Evolutionary conservation across 208 protist species (phyloP).

Genomic region (Herpetomonas samuelpessoai): DNA sequence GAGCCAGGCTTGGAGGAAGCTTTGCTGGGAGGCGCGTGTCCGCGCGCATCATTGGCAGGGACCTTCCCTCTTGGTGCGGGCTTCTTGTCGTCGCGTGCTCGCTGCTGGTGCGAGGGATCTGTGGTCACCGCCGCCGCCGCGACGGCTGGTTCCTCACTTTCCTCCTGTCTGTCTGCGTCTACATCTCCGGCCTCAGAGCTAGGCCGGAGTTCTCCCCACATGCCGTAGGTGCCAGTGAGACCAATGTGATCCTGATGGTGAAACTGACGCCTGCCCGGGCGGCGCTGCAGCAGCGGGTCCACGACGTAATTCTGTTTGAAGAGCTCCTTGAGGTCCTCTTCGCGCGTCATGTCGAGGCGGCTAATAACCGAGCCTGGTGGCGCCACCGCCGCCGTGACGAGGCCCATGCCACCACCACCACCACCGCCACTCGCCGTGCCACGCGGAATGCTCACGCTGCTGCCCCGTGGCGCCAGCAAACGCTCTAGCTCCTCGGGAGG

Average conservation of each 20-base stretch:
- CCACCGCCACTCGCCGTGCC: slow-evolving; percentile 2
- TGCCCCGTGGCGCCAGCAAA: slow-evolving; percentile 9
- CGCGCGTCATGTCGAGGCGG: slow-evolving; percentile 49
- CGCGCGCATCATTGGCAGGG: slow-evolving; percentile 11
- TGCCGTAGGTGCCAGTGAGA: slow-evolving; percentile 48
- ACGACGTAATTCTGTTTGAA: slow-evolving; percentile 54
- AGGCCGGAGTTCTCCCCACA: slow-evolving; percentile 14
- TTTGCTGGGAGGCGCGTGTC: slow-evolving; percentile 9
- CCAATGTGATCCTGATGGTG: slow-evolving; percentile 32
- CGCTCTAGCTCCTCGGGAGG: slow-evolving; percentile 19
- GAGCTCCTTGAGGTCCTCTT: slow-evolving; percentile 61
- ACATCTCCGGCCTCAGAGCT: slow-evolving; percentile 20
- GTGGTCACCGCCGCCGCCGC: neutral
- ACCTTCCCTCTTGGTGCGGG: too few species aligned
- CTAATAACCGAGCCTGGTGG: slow-evolving; percentile 5
- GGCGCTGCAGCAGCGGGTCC: slow-evolving; percentile 38
- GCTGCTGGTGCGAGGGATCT: neutral
- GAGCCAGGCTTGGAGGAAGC: slow-evolving; percentile 1
- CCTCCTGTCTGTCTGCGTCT: neutral
- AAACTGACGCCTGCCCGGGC: slow-evolving; percentile 41
- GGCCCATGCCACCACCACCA: neutral
- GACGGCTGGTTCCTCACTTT: neutral
- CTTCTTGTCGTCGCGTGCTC: neutral
- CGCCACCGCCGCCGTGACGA: neutral
- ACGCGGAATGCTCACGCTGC: slow-evolving; percentile 4